Conservation (phyloP, 345 rosid genomes). For the Gossypium thurberi region DNA sequence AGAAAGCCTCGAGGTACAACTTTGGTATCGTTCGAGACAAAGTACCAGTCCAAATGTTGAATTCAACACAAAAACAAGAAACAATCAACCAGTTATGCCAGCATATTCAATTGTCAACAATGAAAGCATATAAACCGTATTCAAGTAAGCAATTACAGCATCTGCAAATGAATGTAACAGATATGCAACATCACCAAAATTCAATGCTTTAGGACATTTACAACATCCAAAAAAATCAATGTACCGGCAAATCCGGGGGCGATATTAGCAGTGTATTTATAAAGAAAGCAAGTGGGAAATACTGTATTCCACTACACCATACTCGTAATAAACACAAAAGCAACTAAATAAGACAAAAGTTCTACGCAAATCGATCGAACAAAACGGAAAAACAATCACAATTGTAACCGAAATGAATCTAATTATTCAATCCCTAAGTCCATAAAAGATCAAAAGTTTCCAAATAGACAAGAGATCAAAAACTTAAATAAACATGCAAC, state of each 20-base stretch:
- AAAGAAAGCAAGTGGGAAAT: neutral
- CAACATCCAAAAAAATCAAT: neutral
- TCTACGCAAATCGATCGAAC: neutral
- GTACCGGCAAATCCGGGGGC: neutral
- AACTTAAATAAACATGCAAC: conserved; percentile 7
- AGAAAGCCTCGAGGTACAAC: neutral
- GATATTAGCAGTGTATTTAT: neutral
- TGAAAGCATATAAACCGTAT: neutral
- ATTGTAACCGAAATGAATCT: neutral
- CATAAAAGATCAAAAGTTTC: neutral
- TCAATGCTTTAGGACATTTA: neutral
- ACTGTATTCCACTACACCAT: neutral
- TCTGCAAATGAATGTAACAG: neutral
- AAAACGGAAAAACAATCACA: neutral
- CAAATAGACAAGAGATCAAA: neutral
- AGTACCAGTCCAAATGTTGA: neutral
- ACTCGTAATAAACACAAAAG: neutral
- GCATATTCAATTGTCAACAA: neutral
- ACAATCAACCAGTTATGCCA: neutral
- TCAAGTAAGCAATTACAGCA: neutral
- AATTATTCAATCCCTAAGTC: neutral
- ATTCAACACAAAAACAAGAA: neutral
- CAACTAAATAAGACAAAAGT: neutral
- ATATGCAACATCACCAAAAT: neutral
- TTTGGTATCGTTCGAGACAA: neutral